Evolutionary conservation across 2,329 filamentous ascomycete genomes (phyloP).

Genomic region (Shiraia sp.): DNA sequence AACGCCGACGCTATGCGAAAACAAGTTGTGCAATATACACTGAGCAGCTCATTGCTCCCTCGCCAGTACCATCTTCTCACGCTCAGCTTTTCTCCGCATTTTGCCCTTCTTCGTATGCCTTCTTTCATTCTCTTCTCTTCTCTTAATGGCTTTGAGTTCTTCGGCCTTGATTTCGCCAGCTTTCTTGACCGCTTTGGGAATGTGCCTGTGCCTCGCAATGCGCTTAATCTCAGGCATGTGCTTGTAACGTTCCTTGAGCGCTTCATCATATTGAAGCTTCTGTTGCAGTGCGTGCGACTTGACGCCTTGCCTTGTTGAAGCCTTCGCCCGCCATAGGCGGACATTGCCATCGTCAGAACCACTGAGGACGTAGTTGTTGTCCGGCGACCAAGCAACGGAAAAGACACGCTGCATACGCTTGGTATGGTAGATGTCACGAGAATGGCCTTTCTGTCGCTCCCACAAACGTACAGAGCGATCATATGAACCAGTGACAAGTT

Average conservation of each 20-base stretch:
- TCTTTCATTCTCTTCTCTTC: conserved; percentile 90
- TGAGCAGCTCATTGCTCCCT: conserved; percentile 56
- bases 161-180: conserved; percentile 91
- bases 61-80: conserved; percentile 90
- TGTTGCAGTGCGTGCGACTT: conserved; percentile 84
- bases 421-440: conserved; percentile 93
- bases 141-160: conserved; percentile 84
- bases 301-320: conserved; percentile 79
- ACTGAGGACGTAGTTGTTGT: conserved; percentile 85
- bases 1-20: conserved; percentile 43
- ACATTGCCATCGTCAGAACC: conserved; percentile 94
- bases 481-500: conserved; percentile 87
- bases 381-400: conserved; percentile 80
- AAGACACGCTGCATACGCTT: conserved; percentile 98
- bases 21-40: conserved; percentile 5
- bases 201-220: conserved; percentile 87
- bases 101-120: conserved; percentile 87
- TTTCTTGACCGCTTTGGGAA: conserved; percentile 94
- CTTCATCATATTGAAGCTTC: conserved; percentile 88
- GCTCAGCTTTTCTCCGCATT: conserved; percentile 72
- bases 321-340: conserved; percentile 85
- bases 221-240: conserved; percentile 97
- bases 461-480: conserved; percentile 87
- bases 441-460: conserved; percentile 78
- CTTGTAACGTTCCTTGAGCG: conserved; percentile 78